These are phyloP conservation scores for Taiozyma sp. DNA, from an alignment of 1,139 yeast species.

Conservation along the genomic window DNA sequence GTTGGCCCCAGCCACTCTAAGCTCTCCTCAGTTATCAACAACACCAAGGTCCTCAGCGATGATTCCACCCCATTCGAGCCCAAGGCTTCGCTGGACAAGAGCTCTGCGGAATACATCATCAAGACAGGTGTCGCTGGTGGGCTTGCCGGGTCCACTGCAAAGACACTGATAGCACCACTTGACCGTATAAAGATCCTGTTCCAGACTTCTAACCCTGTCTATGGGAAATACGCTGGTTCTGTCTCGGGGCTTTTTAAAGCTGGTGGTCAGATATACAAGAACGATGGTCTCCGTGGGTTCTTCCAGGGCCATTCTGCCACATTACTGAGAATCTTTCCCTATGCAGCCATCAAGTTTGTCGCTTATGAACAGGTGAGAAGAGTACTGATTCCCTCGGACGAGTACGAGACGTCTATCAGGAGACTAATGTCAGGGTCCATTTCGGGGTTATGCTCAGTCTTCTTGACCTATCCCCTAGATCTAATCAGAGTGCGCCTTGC, in stretches of 20 bases:
- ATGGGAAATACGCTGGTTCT: conserved; percentile 73
- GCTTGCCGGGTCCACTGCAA: conserved; percentile 90
- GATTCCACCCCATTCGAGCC: conserved; percentile 17
- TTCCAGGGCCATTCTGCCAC: conserved; percentile 97
- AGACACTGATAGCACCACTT: conserved; percentile 90
- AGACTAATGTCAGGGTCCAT: conserved; percentile 86
- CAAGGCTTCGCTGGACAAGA: conserved; percentile 43
- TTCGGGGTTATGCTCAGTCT: conserved; percentile 83
- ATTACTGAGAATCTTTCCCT: conserved; percentile 84
- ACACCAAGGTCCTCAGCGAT: conserved; percentile 14
- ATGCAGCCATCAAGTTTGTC: conserved; percentile 96
- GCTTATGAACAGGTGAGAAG: conserved; percentile 91
- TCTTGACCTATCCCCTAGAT: conserved; percentile 89
- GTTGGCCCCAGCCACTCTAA: conserved; percentile 1
- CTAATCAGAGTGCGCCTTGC: conserved; percentile 88
- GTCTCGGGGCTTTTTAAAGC: conserved; percentile 74
- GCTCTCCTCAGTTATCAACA: conserved; percentile 6
- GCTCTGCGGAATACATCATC: conserved; percentile 69
- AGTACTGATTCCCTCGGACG: conserved; percentile 65
- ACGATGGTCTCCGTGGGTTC: conserved; percentile 77
- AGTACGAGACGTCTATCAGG: conserved; percentile 73
- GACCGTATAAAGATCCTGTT: conserved; percentile 92
- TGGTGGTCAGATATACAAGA: conserved; percentile 53
- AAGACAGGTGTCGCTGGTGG: conserved; percentile 95
- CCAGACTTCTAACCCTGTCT: conserved; percentile 93